A percentile compares a stretch with the other conserved stretches of the same genome.
Conservation (phyloP, 2,329 filamentous ascomycete genomes). For the Alternaria sp. region DNA sequence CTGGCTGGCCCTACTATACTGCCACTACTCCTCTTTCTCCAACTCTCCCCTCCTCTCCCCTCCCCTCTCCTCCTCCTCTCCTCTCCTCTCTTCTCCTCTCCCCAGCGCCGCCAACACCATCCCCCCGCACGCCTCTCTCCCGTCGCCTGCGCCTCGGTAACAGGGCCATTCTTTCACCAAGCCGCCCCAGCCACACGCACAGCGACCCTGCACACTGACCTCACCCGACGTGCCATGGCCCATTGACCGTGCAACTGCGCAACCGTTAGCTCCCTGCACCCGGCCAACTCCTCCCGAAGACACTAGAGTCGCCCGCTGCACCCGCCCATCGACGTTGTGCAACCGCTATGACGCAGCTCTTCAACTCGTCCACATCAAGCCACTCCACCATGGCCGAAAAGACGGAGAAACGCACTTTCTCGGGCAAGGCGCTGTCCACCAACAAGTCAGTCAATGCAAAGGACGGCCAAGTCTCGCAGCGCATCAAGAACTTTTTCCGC, state of each 20-base stretch:
- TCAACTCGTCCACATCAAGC: conserved; percentile 51
- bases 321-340: conserved; percentile 10
- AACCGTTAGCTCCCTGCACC: conserved; percentile 21
- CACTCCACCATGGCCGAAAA: conserved; percentile 55
- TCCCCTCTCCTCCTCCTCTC: conserved; percentile 12
- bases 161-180: conserved; percentile 41
- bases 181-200: conserved; percentile 37
- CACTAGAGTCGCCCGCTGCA: conserved; percentile 7
- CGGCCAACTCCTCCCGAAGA: conserved; percentile 4
- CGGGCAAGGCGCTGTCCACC: conserved; percentile 55
- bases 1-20: conserved; percentile 17
- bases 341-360: conserved; percentile 54
- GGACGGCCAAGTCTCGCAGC: conserved; percentile 66
- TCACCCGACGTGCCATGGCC: conserved; percentile 43
- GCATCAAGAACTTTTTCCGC: conserved; percentile 75
- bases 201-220: conserved; percentile 14
- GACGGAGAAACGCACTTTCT: conserved; percentile 60
- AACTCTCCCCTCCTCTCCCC: conserved; percentile 13
- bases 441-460: conserved; percentile 60
- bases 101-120: conserved; percentile 7
- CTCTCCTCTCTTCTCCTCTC: conserved; percentile 13
- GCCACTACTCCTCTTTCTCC: conserved; percentile 13
- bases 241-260: conserved; percentile 42
- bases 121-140: not conserved
- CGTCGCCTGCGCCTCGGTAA: conserved; percentile 18